Base-by-base conservation (phyloP, 805 yeast species). In the Jamesozyma spencerorum region DNA sequence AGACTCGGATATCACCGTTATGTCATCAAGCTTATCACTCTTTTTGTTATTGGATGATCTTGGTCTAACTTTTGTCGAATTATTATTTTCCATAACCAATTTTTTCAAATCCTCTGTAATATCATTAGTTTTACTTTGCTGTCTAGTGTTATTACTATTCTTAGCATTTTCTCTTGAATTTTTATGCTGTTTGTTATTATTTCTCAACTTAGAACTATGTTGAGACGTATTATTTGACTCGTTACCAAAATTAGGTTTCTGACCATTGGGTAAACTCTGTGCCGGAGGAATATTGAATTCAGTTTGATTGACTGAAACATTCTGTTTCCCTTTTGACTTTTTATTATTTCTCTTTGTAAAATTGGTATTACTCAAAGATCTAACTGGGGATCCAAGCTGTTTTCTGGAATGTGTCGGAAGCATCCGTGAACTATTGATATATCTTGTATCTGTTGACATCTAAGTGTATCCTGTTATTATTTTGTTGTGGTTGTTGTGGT, bases 381-480 rank as follows among this genome's bases (percentile, higher is more conserved):
- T 17, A 15, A 26, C 26, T 8, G 33, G 12, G 36, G 43, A 48
- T 19, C 38, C 46, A 17, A 51, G 37, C 41, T 44, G 51, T 41
- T 55, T 55, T 40, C 48, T 57, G 27, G 55, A 45, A 17, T 51
- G 49, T 8, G 56, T 39, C 13, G 53, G 48, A 44, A 56, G 36
- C 49, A 57, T 41, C 43, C 60, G 47, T 27, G 62, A 50, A 44
- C 58, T 58, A 38, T 57, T 57, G 43, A 57, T 44, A 40, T 57
- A 57, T 58, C 49, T 56, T 28, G 63, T 56, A 48, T 57, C 62
- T 14, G 58, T 47, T 14, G 62, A 56, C 63, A 58, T 57, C 7
- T 7, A 24, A 24, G 10, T 28, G 14, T 28, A n/a, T 7, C 10
- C 10, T 22, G 10, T 22, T 22, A 7, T 22, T 6, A 7, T 7